phyloP scores from a whole-genome alignment of 768 basidiomycete species.

The Auricularia cornea region DNA sequence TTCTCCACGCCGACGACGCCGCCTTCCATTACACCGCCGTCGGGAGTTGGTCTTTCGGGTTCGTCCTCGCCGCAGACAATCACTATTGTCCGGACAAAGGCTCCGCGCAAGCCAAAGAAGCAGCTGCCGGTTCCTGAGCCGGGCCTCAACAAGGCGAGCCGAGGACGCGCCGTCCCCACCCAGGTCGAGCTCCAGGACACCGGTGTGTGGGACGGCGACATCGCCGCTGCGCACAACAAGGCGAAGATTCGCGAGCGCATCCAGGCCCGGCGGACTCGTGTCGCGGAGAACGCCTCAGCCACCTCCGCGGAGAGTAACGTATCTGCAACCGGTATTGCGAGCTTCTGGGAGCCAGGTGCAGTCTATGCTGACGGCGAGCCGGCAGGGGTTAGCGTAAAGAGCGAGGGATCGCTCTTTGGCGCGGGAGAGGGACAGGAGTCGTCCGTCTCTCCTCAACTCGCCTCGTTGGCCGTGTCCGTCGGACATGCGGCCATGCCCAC shows the following conservation, averaged over 20 bases:
- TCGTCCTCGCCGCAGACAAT: background rate
- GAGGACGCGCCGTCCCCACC: background rate
- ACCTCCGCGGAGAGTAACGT: background rate
- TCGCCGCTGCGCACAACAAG: background rate
- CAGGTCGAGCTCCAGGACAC: background rate
- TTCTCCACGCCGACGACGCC: background rate
- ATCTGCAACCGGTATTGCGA: background rate
- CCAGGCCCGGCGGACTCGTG: background rate
- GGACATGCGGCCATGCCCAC: background rate
- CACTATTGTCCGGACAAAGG: background rate
- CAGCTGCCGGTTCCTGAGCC: background rate
- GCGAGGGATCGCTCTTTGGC: too few relatives aligned
- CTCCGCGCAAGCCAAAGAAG: conserved; percentile 1
- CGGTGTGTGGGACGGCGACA: background rate
- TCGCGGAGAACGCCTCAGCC: background rate
- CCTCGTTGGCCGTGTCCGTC: background rate
- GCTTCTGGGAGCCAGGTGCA: too few relatives aligned
- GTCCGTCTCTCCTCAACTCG: background rate
- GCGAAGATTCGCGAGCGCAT: background rate
- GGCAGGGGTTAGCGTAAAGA: too few relatives aligned
- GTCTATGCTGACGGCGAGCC: too few relatives aligned
- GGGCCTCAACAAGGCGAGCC: background rate
- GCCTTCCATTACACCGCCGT: background rate
- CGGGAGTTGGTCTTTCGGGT: background rate
- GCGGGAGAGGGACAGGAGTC: background rate